These are phyloP conservation scores for Heliamphora pulchella DNA, from an alignment of 179 eudicot genomes.

Conservation along the genomic window DNA sequence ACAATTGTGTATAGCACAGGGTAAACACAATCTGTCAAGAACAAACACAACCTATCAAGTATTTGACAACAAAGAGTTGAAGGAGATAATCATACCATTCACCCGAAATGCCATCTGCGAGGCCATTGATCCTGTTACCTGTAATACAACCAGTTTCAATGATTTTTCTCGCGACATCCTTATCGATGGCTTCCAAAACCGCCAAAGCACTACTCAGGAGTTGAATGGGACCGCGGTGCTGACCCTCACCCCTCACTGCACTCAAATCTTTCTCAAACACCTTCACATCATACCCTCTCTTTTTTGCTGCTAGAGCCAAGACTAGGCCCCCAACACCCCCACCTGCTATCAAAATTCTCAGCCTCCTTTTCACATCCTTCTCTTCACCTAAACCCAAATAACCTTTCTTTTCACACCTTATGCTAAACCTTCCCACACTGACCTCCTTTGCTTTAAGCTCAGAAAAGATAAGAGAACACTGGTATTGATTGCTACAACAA, in stretches of 20 bases:
- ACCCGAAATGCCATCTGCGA: slow-evolving; percentile 61
- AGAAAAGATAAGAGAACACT: slow-evolving; percentile 4
- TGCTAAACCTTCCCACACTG: neutral
- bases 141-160: slow-evolving; percentile 59
- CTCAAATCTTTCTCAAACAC: slow-evolving; percentile 68
- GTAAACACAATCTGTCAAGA: neutral
- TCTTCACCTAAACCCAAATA: slow-evolving; percentile 12
- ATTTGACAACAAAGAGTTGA: neutral
- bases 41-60: neutral
- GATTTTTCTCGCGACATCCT: slow-evolving; percentile 46
- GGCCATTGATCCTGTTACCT: slow-evolving; percentile 62
- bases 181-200: slow-evolving; percentile 60
- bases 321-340: slow-evolving; percentile 66
- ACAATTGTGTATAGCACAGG: neutral
- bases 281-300: slow-evolving; percentile 51
- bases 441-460: neutral
- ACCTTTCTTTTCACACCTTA: slow-evolving; percentile 12
- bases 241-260: slow-evolving; percentile 64
- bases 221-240: slow-evolving; percentile 59
- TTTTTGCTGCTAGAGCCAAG: slow-evolving; percentile 53
- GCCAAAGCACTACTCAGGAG: slow-evolving; percentile 57
- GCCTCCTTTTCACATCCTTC: slow-evolving; percentile 22
- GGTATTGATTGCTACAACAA: slow-evolving; percentile 9
- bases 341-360: slow-evolving; percentile 49
- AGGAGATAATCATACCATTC: slow-evolving; percentile 32